Percentiles rank a stretch among this genome's conserved stretches.
Conservation (phyloP, 2,329 filamentous ascomycete species). For the Sporothrix globosa region DNA sequence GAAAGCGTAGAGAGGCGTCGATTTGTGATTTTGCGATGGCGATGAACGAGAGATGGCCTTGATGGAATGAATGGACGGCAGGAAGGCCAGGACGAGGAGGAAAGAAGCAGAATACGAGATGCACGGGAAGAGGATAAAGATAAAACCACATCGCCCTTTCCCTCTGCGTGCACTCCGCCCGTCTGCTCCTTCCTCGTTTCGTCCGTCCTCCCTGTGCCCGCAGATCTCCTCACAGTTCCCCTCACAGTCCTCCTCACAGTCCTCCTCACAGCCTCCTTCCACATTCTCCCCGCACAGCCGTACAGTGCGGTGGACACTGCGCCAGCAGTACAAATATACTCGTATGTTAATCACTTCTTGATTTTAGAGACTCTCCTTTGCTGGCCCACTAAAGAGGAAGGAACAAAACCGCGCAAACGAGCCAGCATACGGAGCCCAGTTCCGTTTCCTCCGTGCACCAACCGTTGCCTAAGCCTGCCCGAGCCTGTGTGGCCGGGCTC, state of each 20-base stretch:
- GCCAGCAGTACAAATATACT: neutral
- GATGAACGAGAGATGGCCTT: neutral
- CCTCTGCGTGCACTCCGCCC: neutral
- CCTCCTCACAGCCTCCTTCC: neutral
- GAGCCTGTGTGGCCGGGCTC: neutral
- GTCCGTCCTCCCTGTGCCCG: neutral
- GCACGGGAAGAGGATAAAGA: neutral
- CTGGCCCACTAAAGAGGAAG: too few relatives aligned
- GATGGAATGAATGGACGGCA: neutral
- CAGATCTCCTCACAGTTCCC: neutral
- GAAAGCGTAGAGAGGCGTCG: neutral
- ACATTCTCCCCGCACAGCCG: neutral
- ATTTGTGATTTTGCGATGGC: neutral
- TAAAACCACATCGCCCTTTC: constrained; percentile 1
- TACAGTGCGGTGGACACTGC: constrained; percentile 9
- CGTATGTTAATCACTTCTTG: too few relatives aligned
- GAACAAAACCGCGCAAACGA: too few relatives aligned
- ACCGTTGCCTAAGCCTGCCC: neutral
- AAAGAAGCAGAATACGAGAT: neutral
- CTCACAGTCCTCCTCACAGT: too few relatives aligned
- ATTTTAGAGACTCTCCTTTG: too few relatives aligned
- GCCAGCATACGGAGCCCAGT: neutral
- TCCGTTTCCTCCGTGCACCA: neutral
- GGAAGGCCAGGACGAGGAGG: neutral
- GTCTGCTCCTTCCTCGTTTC: constrained; percentile 14